These are phyloP conservation scores for Lanzia echinophila DNA, from an alignment of 2,329 filamentous ascomycete genomes.

Conservation along the genomic window DNA sequence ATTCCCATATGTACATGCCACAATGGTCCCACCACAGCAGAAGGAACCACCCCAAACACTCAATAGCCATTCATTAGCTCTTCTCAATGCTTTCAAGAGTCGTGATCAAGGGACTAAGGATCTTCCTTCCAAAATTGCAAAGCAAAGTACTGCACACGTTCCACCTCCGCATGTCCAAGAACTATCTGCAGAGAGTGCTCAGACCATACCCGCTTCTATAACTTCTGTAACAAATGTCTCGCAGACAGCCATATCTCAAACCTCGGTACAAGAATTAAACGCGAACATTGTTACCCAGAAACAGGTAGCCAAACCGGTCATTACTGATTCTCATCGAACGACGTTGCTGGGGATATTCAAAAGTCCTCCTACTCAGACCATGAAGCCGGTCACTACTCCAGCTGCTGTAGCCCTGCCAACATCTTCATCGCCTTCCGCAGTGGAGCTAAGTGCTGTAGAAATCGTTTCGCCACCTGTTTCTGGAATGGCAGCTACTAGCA, in stretches of 20 bases:
- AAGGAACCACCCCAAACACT: slow-evolving; percentile 29
- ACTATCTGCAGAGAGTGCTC: slow-evolving; percentile 23
- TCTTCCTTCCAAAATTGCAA: slow-evolving; percentile 15
- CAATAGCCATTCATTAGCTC: slow-evolving; percentile 37
- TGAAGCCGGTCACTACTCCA: slow-evolving; percentile 11
- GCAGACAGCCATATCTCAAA: slow-evolving; percentile 4
- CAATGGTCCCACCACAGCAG: slow-evolving; percentile 21
- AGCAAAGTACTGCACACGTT: slow-evolving; percentile 6
- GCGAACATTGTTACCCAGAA: neutral
- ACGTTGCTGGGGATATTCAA: slow-evolving; percentile 28
- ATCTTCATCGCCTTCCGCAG: slow-evolving; percentile 24
- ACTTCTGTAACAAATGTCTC: slow-evolving; percentile 1
- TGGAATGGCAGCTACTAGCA: neutral
- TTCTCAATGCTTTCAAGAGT: slow-evolving; percentile 40
- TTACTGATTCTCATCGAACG: slow-evolving; percentile 26
- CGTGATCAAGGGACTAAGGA: slow-evolving; percentile 20
- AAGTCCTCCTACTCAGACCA: slow-evolving; percentile 20
- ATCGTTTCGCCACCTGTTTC: slow-evolving; percentile 16
- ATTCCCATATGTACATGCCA: slow-evolving; percentile 24
- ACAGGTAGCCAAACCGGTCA: slow-evolving; percentile 17
- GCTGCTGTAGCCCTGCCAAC: slow-evolving; percentile 21
- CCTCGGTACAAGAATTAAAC: slow-evolving; percentile 3
- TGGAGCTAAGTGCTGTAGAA: slow-evolving; percentile 30
- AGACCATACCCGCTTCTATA: neutral
- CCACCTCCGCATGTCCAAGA: slow-evolving; percentile 21